A percentile compares a stretch with the other conserved stretches of the same genome.
Evolutionary conservation across 768 basidiomycete genomes (phyloP).

Genomic region (Lactifluus pinguis): DNA sequence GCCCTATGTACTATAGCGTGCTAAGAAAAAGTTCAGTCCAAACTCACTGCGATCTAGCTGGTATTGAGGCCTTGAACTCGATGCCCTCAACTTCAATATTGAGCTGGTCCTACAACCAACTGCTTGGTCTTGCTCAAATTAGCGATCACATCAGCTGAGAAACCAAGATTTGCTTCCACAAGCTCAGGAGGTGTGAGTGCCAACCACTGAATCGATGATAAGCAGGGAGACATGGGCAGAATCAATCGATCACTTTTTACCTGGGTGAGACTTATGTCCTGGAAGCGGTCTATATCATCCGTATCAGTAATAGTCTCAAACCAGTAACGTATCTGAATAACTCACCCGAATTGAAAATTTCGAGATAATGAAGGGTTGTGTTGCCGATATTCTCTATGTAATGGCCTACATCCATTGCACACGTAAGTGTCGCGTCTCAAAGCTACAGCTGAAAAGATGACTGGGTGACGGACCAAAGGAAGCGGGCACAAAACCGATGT

Average conservation of each 20-base stretch:
- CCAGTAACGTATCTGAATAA: not conserved
- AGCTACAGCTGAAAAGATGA: not conserved
- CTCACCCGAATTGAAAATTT: conserved; percentile 31
- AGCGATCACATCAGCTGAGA: conserved; percentile 43
- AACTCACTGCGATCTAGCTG: too few species aligned
- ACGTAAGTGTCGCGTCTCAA: not conserved
- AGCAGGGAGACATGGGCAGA: not conserved
- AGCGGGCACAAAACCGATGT: conserved; percentile 53
- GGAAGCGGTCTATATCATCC: conserved; percentile 22
- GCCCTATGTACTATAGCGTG: too few species aligned
- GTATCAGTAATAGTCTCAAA: not conserved
- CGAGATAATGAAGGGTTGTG: conserved; percentile 31
- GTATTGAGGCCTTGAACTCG: too few species aligned
- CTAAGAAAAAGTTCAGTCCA: too few species aligned
- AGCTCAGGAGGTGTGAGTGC: conserved; percentile 31
- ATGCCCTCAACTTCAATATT: not conserved
- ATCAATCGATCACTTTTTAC: conserved; percentile 3
- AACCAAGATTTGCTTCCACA: conserved; percentile 51
- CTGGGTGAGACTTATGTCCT: conserved; percentile 27
- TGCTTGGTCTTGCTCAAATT: conserved; percentile 32
- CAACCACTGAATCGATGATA: conserved; percentile 8
- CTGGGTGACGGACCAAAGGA: conserved; percentile 35
- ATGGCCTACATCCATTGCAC: conserved; percentile 24
- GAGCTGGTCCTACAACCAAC: not conserved
- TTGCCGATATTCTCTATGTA: conserved; percentile 38